These are phyloP conservation scores for Capsella bursapastoris DNA, from an alignment of 345 rosid genomes.

Conservation along the genomic window DNA sequence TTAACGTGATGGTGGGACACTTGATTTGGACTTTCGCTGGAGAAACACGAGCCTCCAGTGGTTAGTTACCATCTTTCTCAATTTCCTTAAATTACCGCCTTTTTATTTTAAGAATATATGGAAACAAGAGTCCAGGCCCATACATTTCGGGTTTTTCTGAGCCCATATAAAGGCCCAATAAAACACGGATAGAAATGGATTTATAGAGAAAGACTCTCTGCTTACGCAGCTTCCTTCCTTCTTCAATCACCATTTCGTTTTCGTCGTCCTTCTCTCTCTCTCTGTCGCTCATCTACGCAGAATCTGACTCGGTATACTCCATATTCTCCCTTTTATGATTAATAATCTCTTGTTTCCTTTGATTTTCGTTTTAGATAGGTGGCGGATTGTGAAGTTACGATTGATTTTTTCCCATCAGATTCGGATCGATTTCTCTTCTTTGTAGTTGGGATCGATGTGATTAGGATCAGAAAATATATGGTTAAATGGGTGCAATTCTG, in stretches of 20 bases:
- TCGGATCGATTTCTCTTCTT: neutral
- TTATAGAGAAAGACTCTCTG: too few relatives aligned
- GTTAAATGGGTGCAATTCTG: neutral
- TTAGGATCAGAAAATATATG: neutral
- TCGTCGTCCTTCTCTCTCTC: conserved; percentile 21
- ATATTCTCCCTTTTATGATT: too few relatives aligned
- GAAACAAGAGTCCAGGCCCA: neutral
- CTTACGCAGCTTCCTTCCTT: neutral
- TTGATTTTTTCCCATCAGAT: conserved; percentile 20
- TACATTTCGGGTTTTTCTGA: neutral
- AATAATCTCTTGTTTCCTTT: neutral
- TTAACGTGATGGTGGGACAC: conserved; percentile 37
- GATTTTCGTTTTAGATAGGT: neutral
- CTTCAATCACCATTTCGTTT: conserved; percentile 16
- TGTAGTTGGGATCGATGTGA: neutral
- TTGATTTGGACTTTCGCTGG: too few relatives aligned
- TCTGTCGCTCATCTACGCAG: conserved; percentile 18
- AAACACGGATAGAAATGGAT: neutral
- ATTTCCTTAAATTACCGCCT: neutral
- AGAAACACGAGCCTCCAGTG: conserved; percentile 1
- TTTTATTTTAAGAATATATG: neutral
- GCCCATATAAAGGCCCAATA: conserved; percentile 25
- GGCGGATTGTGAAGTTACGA: neutral
- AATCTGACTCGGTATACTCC: neutral
- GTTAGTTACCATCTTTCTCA: neutral